phyloP scores from a whole-genome alignment of 2,329 filamentous ascomycete species.

The Fusarium tuaranense region DNA sequence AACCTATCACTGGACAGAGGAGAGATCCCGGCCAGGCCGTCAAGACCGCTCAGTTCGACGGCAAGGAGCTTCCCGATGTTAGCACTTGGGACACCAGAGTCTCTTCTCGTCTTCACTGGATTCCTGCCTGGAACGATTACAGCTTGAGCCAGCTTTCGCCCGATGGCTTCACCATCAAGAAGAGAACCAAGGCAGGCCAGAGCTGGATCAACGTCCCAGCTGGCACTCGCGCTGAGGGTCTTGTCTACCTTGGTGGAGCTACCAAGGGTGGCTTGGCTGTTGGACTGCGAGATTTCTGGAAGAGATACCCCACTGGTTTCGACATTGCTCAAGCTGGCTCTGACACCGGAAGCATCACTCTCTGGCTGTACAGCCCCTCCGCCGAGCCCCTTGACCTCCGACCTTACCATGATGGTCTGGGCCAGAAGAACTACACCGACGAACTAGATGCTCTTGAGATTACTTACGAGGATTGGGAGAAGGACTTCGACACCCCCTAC shows the following conservation, averaged over 20 bases:
- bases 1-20: constrained; percentile 70
- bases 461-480: constrained; percentile 73
- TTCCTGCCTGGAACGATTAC: constrained; percentile 70
- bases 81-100: constrained; percentile 61
- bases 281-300: constrained; percentile 72
- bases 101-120: constrained; percentile 62
- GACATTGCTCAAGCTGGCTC: constrained; percentile 64
- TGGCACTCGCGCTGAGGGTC: constrained; percentile 65
- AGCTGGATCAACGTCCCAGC: constrained; percentile 70
- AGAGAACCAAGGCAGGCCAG: constrained; percentile 68
- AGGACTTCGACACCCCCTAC: constrained; percentile 65
- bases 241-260: constrained; percentile 70
- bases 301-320: constrained; percentile 69
- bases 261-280: constrained; percentile 68
- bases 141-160: constrained; percentile 67
- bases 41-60: constrained; percentile 62
- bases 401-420: constrained; percentile 69
- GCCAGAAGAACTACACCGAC: constrained; percentile 65
- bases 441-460: constrained; percentile 71
- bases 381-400: constrained; percentile 67
- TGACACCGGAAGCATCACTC: constrained; percentile 63
- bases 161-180: constrained; percentile 71
- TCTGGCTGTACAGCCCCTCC: constrained; percentile 71
- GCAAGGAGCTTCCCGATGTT: constrained; percentile 56
- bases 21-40: constrained; percentile 63